phyloP scores from a whole-genome alignment of 2,329 filamentous ascomycete species.

The Simplicillium aogashimaense region DNA sequence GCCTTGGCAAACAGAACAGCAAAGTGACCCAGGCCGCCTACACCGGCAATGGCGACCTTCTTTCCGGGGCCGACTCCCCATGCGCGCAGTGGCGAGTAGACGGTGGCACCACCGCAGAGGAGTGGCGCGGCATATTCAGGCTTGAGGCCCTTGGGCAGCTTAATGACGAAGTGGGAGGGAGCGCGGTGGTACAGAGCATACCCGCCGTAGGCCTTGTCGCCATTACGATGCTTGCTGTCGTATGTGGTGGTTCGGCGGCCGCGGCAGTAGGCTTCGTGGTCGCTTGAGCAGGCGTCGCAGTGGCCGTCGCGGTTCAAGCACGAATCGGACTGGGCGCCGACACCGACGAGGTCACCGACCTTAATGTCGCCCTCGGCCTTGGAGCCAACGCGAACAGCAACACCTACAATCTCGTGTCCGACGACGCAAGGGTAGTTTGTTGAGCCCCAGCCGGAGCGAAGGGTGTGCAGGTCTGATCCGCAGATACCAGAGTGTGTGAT shows the following conservation, averaged over 20 bases:
- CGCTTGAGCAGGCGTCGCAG: slow-evolving; percentile 30
- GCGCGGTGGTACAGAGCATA: slow-evolving; percentile 23
- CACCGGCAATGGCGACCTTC: slow-evolving; percentile 54
- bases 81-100: slow-evolving; percentile 52
- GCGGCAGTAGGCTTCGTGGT: slow-evolving; percentile 31
- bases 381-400: slow-evolving; percentile 41
- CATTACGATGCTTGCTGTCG: slow-evolving; percentile 22
- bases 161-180: slow-evolving; percentile 36
- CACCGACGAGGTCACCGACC: slow-evolving; percentile 53
- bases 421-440: slow-evolving; percentile 36
- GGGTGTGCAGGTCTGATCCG: slow-evolving; percentile 49
- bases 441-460: slow-evolving; percentile 42
- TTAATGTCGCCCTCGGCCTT: slow-evolving; percentile 36
- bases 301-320: slow-evolving; percentile 32
- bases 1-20: slow-evolving; percentile 60
- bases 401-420: slow-evolving; percentile 57
- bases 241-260: slow-evolving; percentile 39
- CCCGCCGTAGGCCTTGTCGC: slow-evolving; percentile 37
- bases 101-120: slow-evolving; percentile 62
- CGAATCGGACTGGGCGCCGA: slow-evolving; percentile 49
- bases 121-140: slow-evolving; percentile 46
- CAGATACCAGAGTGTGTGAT: slow-evolving; percentile 59
- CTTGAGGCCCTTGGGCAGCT: slow-evolving; percentile 31
- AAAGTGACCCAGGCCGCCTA: slow-evolving; percentile 62
- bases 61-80: slow-evolving; percentile 59